Percentiles rank a stretch among this genome's conserved stretches.
phyloP scores from a whole-genome alignment of 116 monocot genomes.

The Phalaenopsis hybrid region DNA sequence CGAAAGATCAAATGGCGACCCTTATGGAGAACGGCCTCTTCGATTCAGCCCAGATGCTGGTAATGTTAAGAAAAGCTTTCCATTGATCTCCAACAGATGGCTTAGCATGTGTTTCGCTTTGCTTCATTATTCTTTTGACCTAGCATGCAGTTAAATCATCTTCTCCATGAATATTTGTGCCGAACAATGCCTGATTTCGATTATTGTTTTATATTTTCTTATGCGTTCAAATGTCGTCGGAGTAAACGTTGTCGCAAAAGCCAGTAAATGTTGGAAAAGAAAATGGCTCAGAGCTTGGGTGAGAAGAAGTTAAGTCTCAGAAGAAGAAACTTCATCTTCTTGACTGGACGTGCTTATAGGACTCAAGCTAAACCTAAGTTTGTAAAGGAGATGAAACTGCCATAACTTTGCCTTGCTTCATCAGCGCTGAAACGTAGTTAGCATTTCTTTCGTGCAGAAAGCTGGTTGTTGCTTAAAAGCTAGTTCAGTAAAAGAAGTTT shows the following conservation, averaged over 20 bases:
- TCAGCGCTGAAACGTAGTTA: background rate
- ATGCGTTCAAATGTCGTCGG: background rate
- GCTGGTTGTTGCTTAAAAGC: background rate
- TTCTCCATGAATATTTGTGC: background rate
- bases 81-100: background rate
- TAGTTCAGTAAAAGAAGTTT: background rate
- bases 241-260: background rate
- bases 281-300: background rate
- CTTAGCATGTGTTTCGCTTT: background rate
- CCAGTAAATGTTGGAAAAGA: background rate
- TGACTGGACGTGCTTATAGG: background rate
- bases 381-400: background rate
- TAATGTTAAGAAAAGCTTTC: constrained; percentile 7
- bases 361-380: background rate
- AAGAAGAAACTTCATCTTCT: background rate
- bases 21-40: constrained; percentile 57
- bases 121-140: background rate
- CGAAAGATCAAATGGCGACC: constrained; percentile 49
- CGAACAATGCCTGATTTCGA: background rate
- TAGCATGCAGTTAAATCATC: background rate
- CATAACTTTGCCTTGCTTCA: background rate
- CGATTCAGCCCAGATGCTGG: constrained; percentile 71
- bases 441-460: background rate
- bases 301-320: background rate
- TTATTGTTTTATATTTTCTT: background rate